Conservation (phyloP, 2,329 filamentous ascomycete genomes). For the Periconia macrospinosa region DNA sequence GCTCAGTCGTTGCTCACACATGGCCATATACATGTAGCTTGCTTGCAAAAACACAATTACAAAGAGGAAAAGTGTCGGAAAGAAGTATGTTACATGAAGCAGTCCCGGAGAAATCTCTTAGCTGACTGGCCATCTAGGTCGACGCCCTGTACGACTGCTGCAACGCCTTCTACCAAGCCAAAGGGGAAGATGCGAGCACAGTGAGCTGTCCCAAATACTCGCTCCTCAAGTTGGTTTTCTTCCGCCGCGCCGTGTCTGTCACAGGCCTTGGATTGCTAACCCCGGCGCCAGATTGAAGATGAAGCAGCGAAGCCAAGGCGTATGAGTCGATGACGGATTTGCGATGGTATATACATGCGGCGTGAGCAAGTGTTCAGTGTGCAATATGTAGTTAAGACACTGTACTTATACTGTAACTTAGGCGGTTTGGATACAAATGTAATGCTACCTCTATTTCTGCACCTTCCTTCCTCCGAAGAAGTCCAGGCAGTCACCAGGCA, state of each 20-base stretch:
- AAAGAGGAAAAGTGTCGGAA: conserved; percentile 80
- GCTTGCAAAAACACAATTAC: conserved; percentile 80
- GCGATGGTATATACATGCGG: too few relatives aligned
- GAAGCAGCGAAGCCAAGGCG: conserved; percentile 66
- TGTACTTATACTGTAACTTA: too few relatives aligned
- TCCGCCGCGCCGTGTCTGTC: background rate
- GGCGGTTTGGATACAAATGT: conserved; percentile 19
- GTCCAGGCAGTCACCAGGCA: conserved; percentile 57
- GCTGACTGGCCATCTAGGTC: conserved; percentile 56
- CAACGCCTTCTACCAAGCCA: conserved; percentile 78
- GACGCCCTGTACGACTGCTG: conserved; percentile 94
- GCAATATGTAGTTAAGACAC: too few relatives aligned
- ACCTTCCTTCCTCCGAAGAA: conserved; percentile 52
- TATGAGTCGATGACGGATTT: background rate
- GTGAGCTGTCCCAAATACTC: conserved; percentile 84
- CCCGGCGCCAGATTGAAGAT: conserved; percentile 68
- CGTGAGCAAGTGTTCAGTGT: too few relatives aligned
- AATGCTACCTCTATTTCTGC: conserved; percentile 48
- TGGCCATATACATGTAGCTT: conserved; percentile 64
- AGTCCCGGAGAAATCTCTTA: background rate
- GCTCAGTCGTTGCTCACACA: conserved; percentile 7
- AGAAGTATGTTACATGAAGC: conserved; percentile 39
- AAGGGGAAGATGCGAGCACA: conserved; percentile 75
- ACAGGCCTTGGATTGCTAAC: conserved; percentile 12
- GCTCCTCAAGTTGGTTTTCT: conserved; percentile 60